phyloP scores from a whole-genome alignment of 2,329 filamentous ascomycete genomes.

The Penicillium sp. region DNA sequence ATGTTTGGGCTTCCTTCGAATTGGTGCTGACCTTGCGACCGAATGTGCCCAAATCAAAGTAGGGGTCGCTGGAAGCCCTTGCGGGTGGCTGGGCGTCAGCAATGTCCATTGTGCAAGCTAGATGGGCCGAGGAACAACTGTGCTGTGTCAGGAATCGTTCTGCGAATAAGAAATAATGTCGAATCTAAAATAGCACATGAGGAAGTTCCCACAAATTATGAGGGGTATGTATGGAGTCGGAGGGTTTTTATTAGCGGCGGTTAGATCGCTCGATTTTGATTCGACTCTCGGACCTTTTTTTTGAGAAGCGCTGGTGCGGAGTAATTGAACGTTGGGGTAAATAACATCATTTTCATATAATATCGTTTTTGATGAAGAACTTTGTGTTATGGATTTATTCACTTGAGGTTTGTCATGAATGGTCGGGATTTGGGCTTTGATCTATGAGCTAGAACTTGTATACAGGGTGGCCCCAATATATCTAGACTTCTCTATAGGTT shows the following conservation, averaged over 20 bases:
- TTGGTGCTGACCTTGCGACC: slow-evolving; percentile 35
- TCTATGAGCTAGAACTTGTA: background rate
- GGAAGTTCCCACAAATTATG: background rate
- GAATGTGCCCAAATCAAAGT: slow-evolving; percentile 31
- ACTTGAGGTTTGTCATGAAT: background rate
- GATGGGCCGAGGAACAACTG: background rate
- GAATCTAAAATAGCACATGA: slow-evolving; percentile 5
- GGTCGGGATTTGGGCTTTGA: background rate
- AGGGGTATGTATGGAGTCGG: slow-evolving; percentile 10
- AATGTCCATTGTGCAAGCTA: slow-evolving; percentile 4
- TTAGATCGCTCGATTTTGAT: slow-evolving; percentile 6
- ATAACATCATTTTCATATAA: background rate
- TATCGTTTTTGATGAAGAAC: background rate
- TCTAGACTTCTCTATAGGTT: background rate
- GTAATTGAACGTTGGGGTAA: background rate
- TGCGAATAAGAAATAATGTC: background rate
- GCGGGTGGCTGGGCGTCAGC: background rate
- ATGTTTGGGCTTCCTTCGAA: slow-evolving; percentile 29
- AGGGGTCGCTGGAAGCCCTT: slow-evolving; percentile 21
- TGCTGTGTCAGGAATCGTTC: background rate
- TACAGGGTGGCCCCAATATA: background rate
- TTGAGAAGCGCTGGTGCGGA: background rate
- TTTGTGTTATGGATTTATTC: background rate
- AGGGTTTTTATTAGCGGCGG: slow-evolving; percentile 13
- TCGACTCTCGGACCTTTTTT: slow-evolving; percentile 14